Percentiles rank a stretch among this genome's conserved stretches.
These are phyloP conservation scores for Oryza australiensis DNA, from an alignment of 176 grass and related monocot species.

Conservation along the genomic window DNA sequence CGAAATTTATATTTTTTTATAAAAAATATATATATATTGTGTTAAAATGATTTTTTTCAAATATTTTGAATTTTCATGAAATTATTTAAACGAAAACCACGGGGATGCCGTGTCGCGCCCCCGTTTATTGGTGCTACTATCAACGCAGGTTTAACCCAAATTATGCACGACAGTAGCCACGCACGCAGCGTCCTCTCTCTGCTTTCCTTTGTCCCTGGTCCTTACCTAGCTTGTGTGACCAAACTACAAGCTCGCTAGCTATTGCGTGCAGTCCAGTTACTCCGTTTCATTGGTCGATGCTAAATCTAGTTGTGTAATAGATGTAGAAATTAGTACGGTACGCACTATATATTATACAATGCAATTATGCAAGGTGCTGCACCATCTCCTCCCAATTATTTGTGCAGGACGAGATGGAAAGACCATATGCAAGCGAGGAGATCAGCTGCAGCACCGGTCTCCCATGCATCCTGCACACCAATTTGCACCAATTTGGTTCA, in stretches of 20 bases:
- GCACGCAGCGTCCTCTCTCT: background rate
- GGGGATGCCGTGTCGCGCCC: too few species aligned
- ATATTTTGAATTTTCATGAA: too few species aligned
- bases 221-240: background rate
- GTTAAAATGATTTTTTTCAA: too few species aligned
- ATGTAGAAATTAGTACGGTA: too few species aligned
- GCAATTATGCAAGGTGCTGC: background rate
- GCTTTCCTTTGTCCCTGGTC: slow-evolving; percentile 8
- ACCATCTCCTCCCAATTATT: background rate
- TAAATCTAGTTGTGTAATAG: background rate
- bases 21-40: too few species aligned
- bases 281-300: background rate
- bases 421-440: background rate
- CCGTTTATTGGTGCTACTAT: background rate
- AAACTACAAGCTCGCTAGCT: background rate
- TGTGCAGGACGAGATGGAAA: background rate
- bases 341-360: background rate
- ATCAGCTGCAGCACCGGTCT: background rate
- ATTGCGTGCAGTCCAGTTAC: slow-evolving; percentile 14
- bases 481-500: background rate
- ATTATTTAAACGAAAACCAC: too few species aligned
- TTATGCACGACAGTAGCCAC: background rate
- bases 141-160: background rate
- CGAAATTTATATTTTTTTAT: too few species aligned
- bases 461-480: background rate